A percentile compares a stretch with the other conserved stretches of the same genome.
phyloP scores from a whole-genome alignment of 2,329 filamentous ascomycete species.

The Beauveria brongniartii region DNA sequence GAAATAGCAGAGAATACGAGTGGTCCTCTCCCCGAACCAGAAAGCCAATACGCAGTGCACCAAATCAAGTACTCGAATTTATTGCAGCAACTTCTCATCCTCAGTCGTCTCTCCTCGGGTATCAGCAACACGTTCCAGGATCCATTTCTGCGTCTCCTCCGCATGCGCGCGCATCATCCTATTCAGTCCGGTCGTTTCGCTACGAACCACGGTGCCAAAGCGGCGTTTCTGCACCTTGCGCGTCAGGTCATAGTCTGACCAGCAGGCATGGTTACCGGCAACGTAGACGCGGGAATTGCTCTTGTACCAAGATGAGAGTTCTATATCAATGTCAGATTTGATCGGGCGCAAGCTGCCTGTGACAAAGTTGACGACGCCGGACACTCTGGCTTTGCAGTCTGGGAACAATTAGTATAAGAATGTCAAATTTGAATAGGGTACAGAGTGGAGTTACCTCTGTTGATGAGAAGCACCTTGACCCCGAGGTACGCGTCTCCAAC shows the following conservation, averaged over 20 bases:
- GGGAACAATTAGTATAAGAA: constrained; percentile 13
- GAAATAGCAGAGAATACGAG: not conserved
- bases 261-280: constrained; percentile 65
- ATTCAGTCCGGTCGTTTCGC: constrained; percentile 38
- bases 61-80: not conserved
- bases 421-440: not conserved
- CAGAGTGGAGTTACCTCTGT: constrained; percentile 49
- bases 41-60: not conserved
- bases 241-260: constrained; percentile 54
- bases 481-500: constrained; percentile 84
- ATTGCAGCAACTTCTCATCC: constrained; percentile 32
- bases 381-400: constrained; percentile 60
- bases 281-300: constrained; percentile 75
- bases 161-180: constrained; percentile 51
- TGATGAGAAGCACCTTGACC: constrained; percentile 71
- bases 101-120: constrained; percentile 39
- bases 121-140: constrained; percentile 31
- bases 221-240: constrained; percentile 52
- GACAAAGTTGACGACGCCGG: constrained; percentile 74
- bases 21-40: not conserved
- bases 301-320: constrained; percentile 74
- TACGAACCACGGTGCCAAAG: constrained; percentile 51
- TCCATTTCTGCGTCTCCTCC: constrained; percentile 43
- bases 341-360: constrained; percentile 69
- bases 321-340: constrained; percentile 67